Conservation (phyloP, 2,329 filamentous ascomycete species). For the Nothomitra cinnamomea region DNA sequence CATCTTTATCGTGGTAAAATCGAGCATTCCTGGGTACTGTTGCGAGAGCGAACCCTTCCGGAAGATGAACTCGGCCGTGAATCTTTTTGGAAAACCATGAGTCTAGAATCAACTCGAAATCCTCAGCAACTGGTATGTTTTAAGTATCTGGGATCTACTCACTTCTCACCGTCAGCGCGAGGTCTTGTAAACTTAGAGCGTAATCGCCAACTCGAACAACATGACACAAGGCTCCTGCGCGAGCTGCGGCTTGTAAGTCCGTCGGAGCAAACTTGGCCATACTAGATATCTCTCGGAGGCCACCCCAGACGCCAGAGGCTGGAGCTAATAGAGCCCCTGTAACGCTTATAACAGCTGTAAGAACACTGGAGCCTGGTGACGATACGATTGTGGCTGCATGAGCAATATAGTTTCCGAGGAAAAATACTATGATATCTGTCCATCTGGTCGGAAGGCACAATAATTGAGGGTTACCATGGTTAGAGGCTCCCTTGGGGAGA, state of each 20-base stretch:
- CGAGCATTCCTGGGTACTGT: background rate
- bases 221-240: slow-evolving; percentile 17
- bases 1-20: background rate
- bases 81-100: slow-evolving; percentile 12
- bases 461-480: background rate
- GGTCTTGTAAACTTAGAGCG: too few species aligned
- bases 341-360: slow-evolving; percentile 4
- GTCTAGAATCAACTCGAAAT: too few species aligned
- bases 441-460: slow-evolving; percentile 11
- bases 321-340: background rate
- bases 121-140: too few species aligned
- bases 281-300: slow-evolving; percentile 10
- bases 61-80: slow-evolving; percentile 13
- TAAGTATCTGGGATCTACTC: too few species aligned
- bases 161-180: too few species aligned
- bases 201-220: too few species aligned
- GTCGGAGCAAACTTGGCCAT: slow-evolving; percentile 10
- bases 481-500: too few species aligned
- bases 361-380: slow-evolving; percentile 13
- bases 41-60: background rate
- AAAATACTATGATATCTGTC: slow-evolving; percentile 18
- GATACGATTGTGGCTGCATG: slow-evolving; percentile 21
- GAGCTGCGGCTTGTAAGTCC: slow-evolving; percentile 15
- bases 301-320: background rate
- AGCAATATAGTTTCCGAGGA: slow-evolving; percentile 20